Evolutionary conservation across 2,329 filamentous ascomycete species (phyloP).

Genomic region (Microsporum audouinii): DNA sequence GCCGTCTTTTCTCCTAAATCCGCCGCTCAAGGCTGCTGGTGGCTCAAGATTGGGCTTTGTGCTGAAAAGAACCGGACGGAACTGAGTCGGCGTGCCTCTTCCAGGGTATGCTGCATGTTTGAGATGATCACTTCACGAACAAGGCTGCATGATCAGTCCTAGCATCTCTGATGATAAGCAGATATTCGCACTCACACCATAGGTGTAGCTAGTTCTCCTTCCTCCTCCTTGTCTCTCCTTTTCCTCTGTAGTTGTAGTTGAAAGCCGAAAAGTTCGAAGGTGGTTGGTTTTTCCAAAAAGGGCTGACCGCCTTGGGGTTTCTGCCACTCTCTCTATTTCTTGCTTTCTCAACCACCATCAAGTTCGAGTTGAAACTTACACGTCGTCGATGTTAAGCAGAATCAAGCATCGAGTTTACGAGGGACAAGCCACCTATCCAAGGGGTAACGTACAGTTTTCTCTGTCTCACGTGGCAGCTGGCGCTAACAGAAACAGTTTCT

Average conservation of each 20-base stretch:
- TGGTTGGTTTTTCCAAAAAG: not conserved
- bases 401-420: not conserved
- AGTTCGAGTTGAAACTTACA: not conserved
- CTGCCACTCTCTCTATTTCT: not conserved
- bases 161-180: not conserved
- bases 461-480: conserved; percentile 1
- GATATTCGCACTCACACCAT: not conserved
- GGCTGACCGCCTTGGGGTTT: not conserved
- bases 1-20: not conserved
- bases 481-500: not conserved
- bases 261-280: not conserved
- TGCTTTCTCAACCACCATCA: not conserved
- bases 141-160: not conserved
- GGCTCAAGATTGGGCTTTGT: not conserved
- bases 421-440: not conserved
- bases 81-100: not conserved
- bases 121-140: not conserved
- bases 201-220: not conserved
- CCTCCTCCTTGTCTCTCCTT: not conserved
- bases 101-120: not conserved
- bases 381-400: not conserved
- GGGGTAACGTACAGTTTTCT: not conserved
- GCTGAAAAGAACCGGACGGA: not conserved
- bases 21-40: not conserved
- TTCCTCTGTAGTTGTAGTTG: not conserved